phyloP scores from a whole-genome alignment of 805 yeast species.

The Cyberlindnera amylophila region DNA sequence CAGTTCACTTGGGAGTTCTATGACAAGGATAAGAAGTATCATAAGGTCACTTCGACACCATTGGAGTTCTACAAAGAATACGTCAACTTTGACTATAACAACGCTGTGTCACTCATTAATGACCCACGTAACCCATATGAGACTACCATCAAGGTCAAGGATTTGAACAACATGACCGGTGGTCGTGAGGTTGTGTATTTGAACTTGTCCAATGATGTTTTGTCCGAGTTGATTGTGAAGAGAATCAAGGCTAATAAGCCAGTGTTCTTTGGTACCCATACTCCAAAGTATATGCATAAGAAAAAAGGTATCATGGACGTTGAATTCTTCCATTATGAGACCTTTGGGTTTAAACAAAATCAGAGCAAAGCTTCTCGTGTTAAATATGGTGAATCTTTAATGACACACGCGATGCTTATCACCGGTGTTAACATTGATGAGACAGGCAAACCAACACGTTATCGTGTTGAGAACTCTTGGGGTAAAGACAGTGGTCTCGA shows the following conservation, averaged over 20 bases:
- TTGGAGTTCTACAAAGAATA: constrained; percentile 53
- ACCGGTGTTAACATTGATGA: constrained; percentile 76
- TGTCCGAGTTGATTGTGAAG: constrained; percentile 60
- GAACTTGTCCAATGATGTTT: constrained; percentile 55
- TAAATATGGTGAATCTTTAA: constrained; percentile 62
- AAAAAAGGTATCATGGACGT: constrained; percentile 68
- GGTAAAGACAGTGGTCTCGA: constrained; percentile 64
- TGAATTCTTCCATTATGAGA: constrained; percentile 61
- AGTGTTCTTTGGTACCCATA: constrained; percentile 85
- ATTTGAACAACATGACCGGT: constrained; percentile 68
- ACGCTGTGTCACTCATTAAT: constrained; percentile 63
- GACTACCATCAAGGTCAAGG: constrained; percentile 62
- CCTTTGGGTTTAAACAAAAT: constrained; percentile 50
- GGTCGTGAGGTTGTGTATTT: constrained; percentile 70
- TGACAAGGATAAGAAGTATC: constrained; percentile 62
- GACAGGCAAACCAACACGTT: constrained; percentile 55
- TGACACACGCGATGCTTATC: constrained; percentile 91
- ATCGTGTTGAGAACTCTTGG: constrained; percentile 79
- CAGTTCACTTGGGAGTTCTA: constrained; percentile 69
- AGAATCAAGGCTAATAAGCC: constrained; percentile 72
- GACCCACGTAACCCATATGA: constrained; percentile 78
- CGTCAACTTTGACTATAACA: constrained; percentile 47
- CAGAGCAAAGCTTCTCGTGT: constrained; percentile 66
- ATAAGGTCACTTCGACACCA: constrained; percentile 55
- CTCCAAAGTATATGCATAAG: constrained; percentile 69